phyloP scores from a whole-genome alignment of 495 filamentous ascomycete genomes.

The Clohesyomyces aquaticus region DNA sequence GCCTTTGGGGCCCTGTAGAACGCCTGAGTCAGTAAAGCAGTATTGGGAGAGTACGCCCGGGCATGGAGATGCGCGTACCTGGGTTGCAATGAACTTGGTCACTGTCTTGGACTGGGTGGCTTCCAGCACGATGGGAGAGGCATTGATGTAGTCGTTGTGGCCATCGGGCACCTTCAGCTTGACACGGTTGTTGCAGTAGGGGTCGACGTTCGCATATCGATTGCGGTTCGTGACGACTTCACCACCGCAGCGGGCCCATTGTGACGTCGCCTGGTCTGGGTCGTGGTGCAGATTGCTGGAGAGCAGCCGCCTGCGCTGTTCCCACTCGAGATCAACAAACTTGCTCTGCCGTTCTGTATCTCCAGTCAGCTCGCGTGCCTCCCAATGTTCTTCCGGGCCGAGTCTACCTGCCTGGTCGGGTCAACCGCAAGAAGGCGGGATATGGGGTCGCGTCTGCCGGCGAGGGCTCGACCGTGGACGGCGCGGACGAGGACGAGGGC shows the following conservation, averaged over 20 bases:
- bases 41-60: too few species aligned
- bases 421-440: constrained; percentile 46
- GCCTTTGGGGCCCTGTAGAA: constrained; percentile 74
- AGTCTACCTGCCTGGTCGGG: constrained; percentile 45
- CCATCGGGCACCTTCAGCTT: constrained; percentile 80
- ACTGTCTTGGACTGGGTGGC: constrained; percentile 57
- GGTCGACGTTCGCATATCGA: constrained; percentile 83
- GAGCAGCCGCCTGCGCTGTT: constrained; percentile 60
- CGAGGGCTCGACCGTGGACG: constrained; percentile 23
- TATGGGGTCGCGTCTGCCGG: constrained; percentile 36
- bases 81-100: constrained; percentile 68
- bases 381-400: constrained; percentile 1
- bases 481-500: constrained; percentile 1
- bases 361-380: constrained; percentile 29
- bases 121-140: constrained; percentile 77
- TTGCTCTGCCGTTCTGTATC: constrained; percentile 46
- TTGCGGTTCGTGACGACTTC: constrained; percentile 63
- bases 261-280: constrained; percentile 51
- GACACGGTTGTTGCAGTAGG: constrained; percentile 83
- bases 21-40: too few species aligned
- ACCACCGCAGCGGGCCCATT: constrained; percentile 60
- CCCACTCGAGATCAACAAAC: constrained; percentile 66
- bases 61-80: constrained; percentile 54
- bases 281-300: constrained; percentile 50
- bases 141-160: constrained; percentile 92